Base-by-base conservation (phyloP, 2,329 filamentous ascomycete species). In the Pseudogymnoascus sp. region DNA sequence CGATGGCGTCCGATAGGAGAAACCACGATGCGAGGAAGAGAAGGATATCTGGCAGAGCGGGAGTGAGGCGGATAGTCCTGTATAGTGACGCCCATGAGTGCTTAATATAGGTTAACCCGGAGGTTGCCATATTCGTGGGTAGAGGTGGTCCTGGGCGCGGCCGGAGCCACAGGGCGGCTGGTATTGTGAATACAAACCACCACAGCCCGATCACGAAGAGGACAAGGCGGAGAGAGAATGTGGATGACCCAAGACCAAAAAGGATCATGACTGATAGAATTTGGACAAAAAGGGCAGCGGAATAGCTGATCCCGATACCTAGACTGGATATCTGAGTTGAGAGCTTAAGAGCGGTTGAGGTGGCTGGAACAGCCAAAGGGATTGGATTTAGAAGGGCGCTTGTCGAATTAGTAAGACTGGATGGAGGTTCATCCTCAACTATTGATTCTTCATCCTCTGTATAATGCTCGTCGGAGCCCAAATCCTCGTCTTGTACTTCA, bases 111-210 rank as follows among this genome's bases (percentile, higher is more conserved):
- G 10, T 66, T 64, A 5, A 28, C 26, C 19, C 26, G 3, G 31
- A 71, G 68, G 66, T 75, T 74, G 10, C 74, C 70, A 36, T 65
- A 11, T 64, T 60, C 11, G 67, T 64, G 31, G 82, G 80, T 8
- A 96, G 76, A 0, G 93, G 92, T 28, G 95, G 95, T 0, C 95
- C 95, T 1, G 95, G 95, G 61, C 95, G 85, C 3, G 93, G 87
- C 42, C 93, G 87, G 31, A 99, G 81, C 89, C 92, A 97, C 69
- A 96, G 76, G 1, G 90, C 91, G 0, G 91, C 87, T 0, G 95
- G 95, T 63, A 97, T 86, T 3, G 91, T 96, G 74, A 99, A 97
- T 35, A 89, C 65, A 50, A 93, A 86, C 95, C 95, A 99, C 95
- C 95, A 99, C 28, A 86, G 75, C 35, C 95, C 95, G 62, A 97